phyloP scores from a whole-genome alignment of 2,329 filamentous ascomycete genomes.

The Claviceps quebecensis region DNA sequence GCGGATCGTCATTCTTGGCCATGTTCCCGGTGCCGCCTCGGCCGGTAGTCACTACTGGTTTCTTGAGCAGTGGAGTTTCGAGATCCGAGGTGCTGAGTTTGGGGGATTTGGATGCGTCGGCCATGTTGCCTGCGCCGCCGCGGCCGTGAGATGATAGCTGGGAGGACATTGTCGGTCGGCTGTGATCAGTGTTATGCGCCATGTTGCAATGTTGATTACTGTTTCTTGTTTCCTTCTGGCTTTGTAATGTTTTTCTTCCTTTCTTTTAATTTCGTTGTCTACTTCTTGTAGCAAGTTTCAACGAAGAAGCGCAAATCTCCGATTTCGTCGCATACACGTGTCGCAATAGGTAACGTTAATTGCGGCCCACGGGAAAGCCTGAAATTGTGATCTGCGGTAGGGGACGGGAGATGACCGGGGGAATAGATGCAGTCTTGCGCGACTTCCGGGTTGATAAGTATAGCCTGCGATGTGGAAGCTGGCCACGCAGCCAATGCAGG shows the following conservation, averaged over 20 bases:
- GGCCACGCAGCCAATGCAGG: too few species aligned
- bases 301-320: too few species aligned
- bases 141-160: slow-evolving; percentile 53
- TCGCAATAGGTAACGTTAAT: too few species aligned
- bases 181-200: neutral
- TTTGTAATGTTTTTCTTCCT: neutral
- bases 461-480: neutral
- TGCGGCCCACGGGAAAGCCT: too few species aligned
- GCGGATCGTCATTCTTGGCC: slow-evolving; percentile 56
- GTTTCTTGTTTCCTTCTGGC: neutral
- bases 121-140: slow-evolving; percentile 67
- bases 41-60: slow-evolving; percentile 73
- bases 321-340: too few species aligned
- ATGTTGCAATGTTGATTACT: neutral
- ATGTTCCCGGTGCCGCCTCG: slow-evolving; percentile 84
- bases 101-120: slow-evolving; percentile 35
- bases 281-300: too few species aligned
- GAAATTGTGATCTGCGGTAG: neutral
- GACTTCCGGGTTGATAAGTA: neutral
- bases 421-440: neutral
- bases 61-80: slow-evolving; percentile 71
- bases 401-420: neutral
- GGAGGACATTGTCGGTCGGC: slow-evolving; percentile 12
- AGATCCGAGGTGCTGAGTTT: slow-evolving; percentile 49
- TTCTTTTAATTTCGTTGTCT: too few species aligned